Base-by-base conservation (phyloP, 176 grass and related monocot species). In the Hyparrhenia diplandra region DNA sequence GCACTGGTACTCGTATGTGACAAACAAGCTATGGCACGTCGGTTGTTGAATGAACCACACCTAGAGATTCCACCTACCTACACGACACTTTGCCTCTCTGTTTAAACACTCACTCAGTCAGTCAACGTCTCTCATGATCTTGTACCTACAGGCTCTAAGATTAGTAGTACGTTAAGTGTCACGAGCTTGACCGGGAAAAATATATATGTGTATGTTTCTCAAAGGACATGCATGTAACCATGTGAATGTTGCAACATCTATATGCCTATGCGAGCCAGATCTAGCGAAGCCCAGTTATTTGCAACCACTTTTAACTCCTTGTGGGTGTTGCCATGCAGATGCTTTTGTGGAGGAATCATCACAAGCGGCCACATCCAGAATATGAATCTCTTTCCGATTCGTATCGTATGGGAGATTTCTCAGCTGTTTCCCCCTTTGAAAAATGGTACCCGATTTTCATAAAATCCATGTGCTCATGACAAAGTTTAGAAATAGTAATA, bases 301-400 rank as follows among this genome's bases (percentile, higher is more conserved):
- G 52, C 39, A 88, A 84, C 76, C 0, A 57, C 81, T 84, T 12
- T 61, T 54, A 84, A 70, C 82, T 54, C 59, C 18, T 88, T 62
- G 62, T 67, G 74, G 21, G 58, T 73, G 74, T 24, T 46, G 21
- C 1, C 23, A 77, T 36, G 32, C 24, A 21, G 34, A n/a, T 35
- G 79, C 27, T 1, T 51, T 45, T 67, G 37, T 11, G 10, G 41
- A 30, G 23, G 41, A 46, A 13, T n/a, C 8, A 28, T 10, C 41
- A 18, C 10, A 69, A 68, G 37, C 0, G 13, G 37, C 12, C 37
- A 25, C 12, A 70, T 8, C 39, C 10, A 16, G 6, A 45, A 45
- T 18, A 40, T 46, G 40, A 29, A 27, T 5, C 11, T 4, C 1
- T 40, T 21, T 20, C 43, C 27, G 1, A 11, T 21, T 10, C 24